Base-by-base conservation (phyloP, 192 early-diverging fungal species). In the Jimgerdemannia lactiflua region DNA sequence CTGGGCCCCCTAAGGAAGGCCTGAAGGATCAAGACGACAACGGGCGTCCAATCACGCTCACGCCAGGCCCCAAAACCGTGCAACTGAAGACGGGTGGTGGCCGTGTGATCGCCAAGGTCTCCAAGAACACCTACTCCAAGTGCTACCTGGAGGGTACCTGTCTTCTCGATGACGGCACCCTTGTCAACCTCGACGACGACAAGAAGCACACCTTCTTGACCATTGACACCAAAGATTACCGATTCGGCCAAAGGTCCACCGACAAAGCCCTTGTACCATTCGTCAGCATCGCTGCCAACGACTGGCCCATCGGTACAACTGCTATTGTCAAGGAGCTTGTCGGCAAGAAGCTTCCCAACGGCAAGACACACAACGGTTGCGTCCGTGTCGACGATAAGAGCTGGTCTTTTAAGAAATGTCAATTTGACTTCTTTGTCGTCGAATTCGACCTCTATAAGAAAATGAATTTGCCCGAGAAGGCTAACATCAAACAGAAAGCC, bases 1-100 rank as follows among this genome's bases (percentile, higher is more conserved):
- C 43, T 81, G 80, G 80, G 78, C 77, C 4, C n/a, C 80, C 80
- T 17, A 81, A 81, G 70, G 73, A 81, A 42, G 80, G 80, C 11
- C 71, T 71, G 14, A 65, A 74, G 44, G 80, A 81, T 39, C 77
- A 77, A 76, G 40, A 63, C 4, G 78, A 81, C 40, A 68, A 81
- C 70, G 80, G 80, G 2, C 66, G 72, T 29, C 39, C 44, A 11
- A 67, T 81, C 4, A 43, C 64, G 1, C 49, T 81, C 19, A 65
- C 44, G 0, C 1, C 1, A 29, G 75, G 80, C 8, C 39, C 65
- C n/a, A 74, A 68, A 10, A 71, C 39, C 3, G 63, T 75, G 17
- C 41, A 39, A 9, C 65, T 81, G 3, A 77, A 72, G 41, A 74
- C 76, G 6, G 7, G 54, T 2, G 69, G 44, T n/a, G 80, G 80